These are phyloP conservation scores for Kalaharituber pfeilii DNA, from an alignment of 2,329 filamentous ascomycete genomes.

Conservation along the genomic window DNA sequence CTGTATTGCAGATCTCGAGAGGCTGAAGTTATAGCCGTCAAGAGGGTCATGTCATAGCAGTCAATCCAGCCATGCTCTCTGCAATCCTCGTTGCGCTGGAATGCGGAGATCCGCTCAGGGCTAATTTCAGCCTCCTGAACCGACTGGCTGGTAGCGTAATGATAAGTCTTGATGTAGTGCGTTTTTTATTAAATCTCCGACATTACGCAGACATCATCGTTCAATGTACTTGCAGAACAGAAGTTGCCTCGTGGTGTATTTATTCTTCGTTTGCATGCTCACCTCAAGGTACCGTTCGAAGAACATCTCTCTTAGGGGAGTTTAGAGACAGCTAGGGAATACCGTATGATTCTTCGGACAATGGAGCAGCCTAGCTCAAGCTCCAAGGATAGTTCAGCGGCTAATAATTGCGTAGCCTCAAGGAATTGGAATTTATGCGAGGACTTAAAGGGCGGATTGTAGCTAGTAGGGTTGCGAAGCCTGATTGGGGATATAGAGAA, in stretches of 20 bases:
- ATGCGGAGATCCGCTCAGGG: too few relatives aligned
- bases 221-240: too few relatives aligned
- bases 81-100: too few relatives aligned
- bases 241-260: background rate
- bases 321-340: constrained; percentile 88
- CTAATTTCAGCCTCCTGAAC: too few relatives aligned
- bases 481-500: constrained; percentile 25
- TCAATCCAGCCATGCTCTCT: too few relatives aligned
- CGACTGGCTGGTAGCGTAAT: too few relatives aligned
- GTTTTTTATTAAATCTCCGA: too few relatives aligned
- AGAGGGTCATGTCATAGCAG: too few relatives aligned
- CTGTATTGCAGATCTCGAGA: too few relatives aligned
- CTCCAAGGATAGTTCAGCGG: constrained; percentile 56
- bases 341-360: constrained; percentile 85
- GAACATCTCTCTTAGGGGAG: constrained; percentile 70
- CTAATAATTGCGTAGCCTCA: constrained; percentile 65
- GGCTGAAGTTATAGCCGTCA: too few relatives aligned
- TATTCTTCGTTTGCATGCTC: constrained; percentile 74
- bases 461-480: constrained; percentile 34
- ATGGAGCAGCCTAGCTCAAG: constrained; percentile 51
- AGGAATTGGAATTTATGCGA: constrained; percentile 87
- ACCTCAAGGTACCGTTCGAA: constrained; percentile 81
- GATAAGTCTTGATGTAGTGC: too few relatives aligned
- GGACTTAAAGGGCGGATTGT: constrained; percentile 59
- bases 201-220: too few relatives aligned